A percentile compares a stretch with the other conserved stretches of the same genome.
phyloP scores from a whole-genome alignment of 1,284 basidiomycete species.

The Trametes versicolor region DNA sequence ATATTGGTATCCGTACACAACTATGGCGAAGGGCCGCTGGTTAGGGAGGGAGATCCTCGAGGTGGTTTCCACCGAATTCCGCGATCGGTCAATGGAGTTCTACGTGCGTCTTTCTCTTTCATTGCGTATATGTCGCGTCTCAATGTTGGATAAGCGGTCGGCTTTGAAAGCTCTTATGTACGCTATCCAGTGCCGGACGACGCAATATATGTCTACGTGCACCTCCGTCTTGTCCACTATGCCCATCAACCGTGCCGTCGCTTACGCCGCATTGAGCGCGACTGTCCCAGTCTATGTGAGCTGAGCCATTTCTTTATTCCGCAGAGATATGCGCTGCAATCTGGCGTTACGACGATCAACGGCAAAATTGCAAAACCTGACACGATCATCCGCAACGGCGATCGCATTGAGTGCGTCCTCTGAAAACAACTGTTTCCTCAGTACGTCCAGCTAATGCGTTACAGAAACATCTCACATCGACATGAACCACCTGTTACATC shows the following conservation, averaged over 20 bases:
- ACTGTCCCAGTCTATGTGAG: neutral
- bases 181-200: too few relatives aligned
- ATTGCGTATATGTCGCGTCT: constrained; percentile 11
- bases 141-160: constrained; percentile 28
- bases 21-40: constrained; percentile 94
- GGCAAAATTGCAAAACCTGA: constrained; percentile 84
- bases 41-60: constrained; percentile 86
- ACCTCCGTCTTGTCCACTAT: neutral
- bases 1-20: constrained; percentile 88
- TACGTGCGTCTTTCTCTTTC: constrained; percentile 70
- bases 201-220: neutral
- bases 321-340: constrained; percentile 90
- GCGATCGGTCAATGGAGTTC: constrained; percentile 91
- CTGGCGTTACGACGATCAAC: constrained; percentile 96
- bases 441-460: neutral
- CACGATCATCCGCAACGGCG: constrained; percentile 87
- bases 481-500: constrained; percentile 97
- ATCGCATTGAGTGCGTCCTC: constrained; percentile 83
- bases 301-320: constrained; percentile 11
- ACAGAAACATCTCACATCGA: constrained; percentile 91
- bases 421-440: neutral
- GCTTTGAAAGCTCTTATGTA: neutral
- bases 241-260: neutral
- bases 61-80: constrained; percentile 89
- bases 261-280: constrained; percentile 17